Evolutionary conservation across 345 rosid species (phyloP).

Genomic region (Nephelium lappaceum): DNA sequence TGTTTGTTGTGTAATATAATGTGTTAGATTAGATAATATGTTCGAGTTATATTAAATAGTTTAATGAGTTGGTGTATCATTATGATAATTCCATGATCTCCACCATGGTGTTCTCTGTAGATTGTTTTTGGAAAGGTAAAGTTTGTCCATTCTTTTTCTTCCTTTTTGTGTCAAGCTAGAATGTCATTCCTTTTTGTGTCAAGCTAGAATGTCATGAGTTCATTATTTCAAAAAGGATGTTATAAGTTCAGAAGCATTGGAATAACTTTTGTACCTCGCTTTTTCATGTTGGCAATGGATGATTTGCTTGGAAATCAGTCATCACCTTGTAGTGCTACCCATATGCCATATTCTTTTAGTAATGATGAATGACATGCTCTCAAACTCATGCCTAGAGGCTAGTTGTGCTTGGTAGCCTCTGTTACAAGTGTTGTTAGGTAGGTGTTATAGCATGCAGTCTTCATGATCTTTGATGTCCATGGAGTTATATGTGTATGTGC

Average conservation of each 20-base stretch:
- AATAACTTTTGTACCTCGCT: background rate
- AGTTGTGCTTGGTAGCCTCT: background rate
- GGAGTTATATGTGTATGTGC: background rate
- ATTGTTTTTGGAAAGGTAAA: background rate
- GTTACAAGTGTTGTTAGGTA: background rate
- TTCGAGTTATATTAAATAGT: background rate
- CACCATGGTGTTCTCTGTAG: background rate
- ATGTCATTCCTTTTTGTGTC: background rate
- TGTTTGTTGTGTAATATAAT: background rate
- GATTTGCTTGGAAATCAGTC: background rate
- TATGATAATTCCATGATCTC: background rate
- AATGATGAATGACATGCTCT: background rate
- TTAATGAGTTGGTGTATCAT: too few species aligned
- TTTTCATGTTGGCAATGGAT: background rate
- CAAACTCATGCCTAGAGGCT: background rate
- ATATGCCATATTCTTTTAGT: background rate
- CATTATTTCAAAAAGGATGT: background rate
- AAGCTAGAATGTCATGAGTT: background rate
- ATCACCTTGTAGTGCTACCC: background rate
- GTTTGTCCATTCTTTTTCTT: background rate
- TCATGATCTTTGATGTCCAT: background rate
- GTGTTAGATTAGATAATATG: background rate
- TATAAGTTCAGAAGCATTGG: background rate
- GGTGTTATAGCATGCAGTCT: background rate
- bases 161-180: background rate